These are phyloP conservation scores for Panicum virgatum DNA, from an alignment of 202 grass and related monocot genomes.

Conservation along the genomic window DNA sequence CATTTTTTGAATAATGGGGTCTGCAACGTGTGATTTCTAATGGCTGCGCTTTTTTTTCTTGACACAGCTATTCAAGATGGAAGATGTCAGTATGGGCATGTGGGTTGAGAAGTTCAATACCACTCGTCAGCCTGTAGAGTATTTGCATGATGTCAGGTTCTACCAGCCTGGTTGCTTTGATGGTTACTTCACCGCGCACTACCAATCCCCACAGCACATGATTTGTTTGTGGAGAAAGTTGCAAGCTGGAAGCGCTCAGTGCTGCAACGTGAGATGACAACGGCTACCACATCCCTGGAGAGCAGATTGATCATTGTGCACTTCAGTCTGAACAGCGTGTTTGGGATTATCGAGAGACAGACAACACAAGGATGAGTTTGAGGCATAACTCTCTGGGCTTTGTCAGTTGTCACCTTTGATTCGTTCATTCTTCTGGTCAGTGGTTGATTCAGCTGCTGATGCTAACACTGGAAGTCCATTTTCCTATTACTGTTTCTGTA, in stretches of 20 bases:
- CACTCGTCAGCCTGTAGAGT: slow-evolving; percentile 33
- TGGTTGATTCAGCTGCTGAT: slow-evolving; percentile 36
- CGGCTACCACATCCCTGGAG: not conserved
- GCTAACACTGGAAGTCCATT: slow-evolving; percentile 15
- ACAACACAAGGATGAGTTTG: slow-evolving; percentile 20
- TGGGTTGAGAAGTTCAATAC: slow-evolving; percentile 83
- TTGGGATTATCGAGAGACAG: not conserved
- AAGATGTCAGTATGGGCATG: slow-evolving; percentile 96
- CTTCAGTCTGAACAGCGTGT: not conserved
- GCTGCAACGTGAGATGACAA: slow-evolving; percentile 65
- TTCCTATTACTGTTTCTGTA: slow-evolving; percentile 9
- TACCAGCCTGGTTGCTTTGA: slow-evolving; percentile 76
- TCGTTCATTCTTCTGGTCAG: slow-evolving; percentile 38
- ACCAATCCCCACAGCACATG: slow-evolving; percentile 81
- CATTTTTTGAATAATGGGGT: not conserved
- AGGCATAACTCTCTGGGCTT: not conserved
- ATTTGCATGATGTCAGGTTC: slow-evolving; percentile 60
- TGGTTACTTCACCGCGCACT: slow-evolving; percentile 71
- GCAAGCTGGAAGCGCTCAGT: slow-evolving; percentile 61
- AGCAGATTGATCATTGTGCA: not conserved
- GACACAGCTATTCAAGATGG: slow-evolving; percentile 89
- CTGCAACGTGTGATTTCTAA: not conserved
- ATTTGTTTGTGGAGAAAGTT: slow-evolving; percentile 76
- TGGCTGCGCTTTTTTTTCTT: not conserved
- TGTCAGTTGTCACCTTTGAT: not conserved